Percentiles rank a stretch among this genome's conserved stretches.
phyloP scores from a whole-genome alignment of 2,329 filamentous ascomycete genomes.

The Penicillium freii region DNA sequence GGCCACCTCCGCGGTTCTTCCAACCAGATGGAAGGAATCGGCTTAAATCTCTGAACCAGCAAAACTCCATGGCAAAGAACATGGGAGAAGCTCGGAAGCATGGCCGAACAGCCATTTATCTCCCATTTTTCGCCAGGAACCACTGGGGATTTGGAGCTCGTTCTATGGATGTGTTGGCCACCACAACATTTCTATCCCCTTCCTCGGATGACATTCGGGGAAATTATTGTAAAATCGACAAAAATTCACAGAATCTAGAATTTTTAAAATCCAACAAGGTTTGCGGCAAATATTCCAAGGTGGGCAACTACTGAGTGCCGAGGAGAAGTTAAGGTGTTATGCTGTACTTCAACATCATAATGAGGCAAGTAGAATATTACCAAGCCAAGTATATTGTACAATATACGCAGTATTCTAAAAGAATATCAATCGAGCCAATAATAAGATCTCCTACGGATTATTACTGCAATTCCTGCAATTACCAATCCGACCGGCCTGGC shows the following conservation, averaged over 20 bases:
- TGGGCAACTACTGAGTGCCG: too few relatives aligned
- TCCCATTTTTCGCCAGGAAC: constrained; percentile 3
- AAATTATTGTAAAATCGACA: not conserved
- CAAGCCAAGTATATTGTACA: not conserved
- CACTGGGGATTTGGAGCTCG: not conserved
- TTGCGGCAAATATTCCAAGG: not conserved
- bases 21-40: not conserved
- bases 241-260: not conserved
- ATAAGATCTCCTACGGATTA: not conserved
- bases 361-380: not conserved
- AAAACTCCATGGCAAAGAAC: constrained; percentile 3
- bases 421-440: not conserved
- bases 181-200: not conserved
- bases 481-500: not conserved
- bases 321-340: not conserved
- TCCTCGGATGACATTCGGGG: not conserved
- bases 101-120: constrained; percentile 1
- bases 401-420: not conserved
- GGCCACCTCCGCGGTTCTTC: constrained; percentile 15
- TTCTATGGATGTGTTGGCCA: constrained; percentile 4
- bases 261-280: not conserved
- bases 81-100: constrained; percentile 7
- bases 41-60: not conserved
- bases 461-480: not conserved
- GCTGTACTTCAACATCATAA: not conserved